These are phyloP conservation scores for Myxozyma kluyveri DNA, from an alignment of 805 yeast species.

Conservation along the genomic window DNA sequence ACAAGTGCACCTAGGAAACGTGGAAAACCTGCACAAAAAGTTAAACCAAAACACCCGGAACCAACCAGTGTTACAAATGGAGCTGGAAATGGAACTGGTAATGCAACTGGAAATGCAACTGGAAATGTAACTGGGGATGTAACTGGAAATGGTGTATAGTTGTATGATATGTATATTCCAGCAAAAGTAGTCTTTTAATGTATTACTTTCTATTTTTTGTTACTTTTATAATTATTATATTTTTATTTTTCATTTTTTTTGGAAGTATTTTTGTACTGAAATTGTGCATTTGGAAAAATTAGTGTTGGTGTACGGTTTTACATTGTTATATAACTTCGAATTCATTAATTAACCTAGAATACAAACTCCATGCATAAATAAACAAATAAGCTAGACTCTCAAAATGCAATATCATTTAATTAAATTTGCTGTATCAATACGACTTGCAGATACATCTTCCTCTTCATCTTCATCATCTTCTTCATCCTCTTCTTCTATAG, in stretches of 20 bases:
- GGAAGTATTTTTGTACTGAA: not conserved
- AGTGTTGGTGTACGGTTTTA: not conserved
- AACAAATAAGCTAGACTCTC: not conserved
- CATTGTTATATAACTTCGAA: not conserved
- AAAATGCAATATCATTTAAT: too few species aligned
- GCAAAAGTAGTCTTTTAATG: not conserved
- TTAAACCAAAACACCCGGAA: conserved; percentile 32
- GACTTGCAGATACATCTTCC: conserved; percentile 1
- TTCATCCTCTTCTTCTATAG: conserved; percentile 31
- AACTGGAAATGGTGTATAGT: not conserved
- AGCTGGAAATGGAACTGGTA: conserved; percentile 19
- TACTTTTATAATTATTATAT: not conserved
- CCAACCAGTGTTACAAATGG: conserved; percentile 35
- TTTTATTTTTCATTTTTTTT: not conserved
- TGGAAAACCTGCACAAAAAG: not conserved
- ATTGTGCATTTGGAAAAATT: not conserved
- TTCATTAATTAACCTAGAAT: not conserved
- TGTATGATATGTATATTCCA: conserved; percentile 1
- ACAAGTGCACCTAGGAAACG: conserved; percentile 4
- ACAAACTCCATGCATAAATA: not conserved
- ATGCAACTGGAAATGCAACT: conserved; percentile 4
- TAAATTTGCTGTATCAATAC: too few species aligned
- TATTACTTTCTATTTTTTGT: not conserved
- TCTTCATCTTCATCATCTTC: conserved; percentile 21
- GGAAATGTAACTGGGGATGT: not conserved